Base-by-base conservation (phyloP, 164 flowering plant species). In the Macadamia tetraphylla region DNA sequence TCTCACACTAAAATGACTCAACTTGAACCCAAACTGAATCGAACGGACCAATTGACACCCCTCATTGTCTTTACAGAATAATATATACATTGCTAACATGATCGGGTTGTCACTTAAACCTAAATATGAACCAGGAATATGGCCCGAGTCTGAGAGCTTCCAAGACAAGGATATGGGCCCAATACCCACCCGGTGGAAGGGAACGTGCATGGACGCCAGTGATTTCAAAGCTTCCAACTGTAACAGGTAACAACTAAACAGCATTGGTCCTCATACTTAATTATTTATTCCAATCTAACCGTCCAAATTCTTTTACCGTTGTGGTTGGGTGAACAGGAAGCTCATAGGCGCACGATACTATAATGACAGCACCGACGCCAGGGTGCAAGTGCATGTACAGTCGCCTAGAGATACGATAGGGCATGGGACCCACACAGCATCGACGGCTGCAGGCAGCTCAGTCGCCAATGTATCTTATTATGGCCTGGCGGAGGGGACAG, bases 131-230 rank as follows among this genome's bases (percentile, higher is more conserved):
- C 31, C 48, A 80, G 88, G 86, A 12, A 75, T 87, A 53, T 87
- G 91, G 86, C 91, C 91, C 3, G 92, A 87, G 66, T 78, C 86
- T 0, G 79, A 74, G 67, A 87, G 89, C 65, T 87, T 87, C 58
- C 72, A 29, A 6, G 92, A 84, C 76, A 65, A 71, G 51, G 82
- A 58, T 30, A 71, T 87, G 83, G 82, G 81, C 49, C 79, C 81
- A 0, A 67, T 85, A 49, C 88, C 91, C 0, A 44, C 77, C 6
- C 60, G 74, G 6, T 87, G 91, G 88, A 85, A 82, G 15, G 92
- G 92, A 17, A 70, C 67, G 0, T 88, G 90, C 77, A 76, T 78
- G 82, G 65, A 58, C 53, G 83, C 75, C 23, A 2, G 48, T 13
- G 73, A 75, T 49, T 79, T 80, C 74, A 67, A 4, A 66, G 59